Conservation (phyloP, 768 basidiomycete species). For the Infundibulicybe gibba region DNA sequence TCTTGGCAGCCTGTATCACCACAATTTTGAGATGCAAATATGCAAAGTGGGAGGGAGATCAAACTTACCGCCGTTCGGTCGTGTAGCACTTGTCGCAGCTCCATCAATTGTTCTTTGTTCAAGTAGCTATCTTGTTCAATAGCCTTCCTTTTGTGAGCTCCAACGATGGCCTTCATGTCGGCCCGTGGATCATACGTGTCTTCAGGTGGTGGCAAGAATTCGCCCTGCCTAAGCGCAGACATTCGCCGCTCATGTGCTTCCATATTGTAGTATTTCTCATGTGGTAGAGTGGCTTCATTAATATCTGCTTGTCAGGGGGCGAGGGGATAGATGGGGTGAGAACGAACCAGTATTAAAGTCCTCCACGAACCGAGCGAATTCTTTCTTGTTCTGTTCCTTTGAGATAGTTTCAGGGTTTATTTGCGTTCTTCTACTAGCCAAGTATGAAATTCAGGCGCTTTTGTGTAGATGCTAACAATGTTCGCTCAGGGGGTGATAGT, state of each 20-base stretch:
- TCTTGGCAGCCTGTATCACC: conserved; percentile 60
- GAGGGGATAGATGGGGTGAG: not conserved
- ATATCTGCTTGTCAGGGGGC: not conserved
- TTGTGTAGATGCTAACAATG: conserved; percentile 67
- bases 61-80: conserved; percentile 73
- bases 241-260: conserved; percentile 81
- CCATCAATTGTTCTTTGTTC: conserved; percentile 74
- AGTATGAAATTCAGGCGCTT: conserved; percentile 81
- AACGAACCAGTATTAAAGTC: conserved; percentile 76
- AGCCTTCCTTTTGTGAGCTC: conserved; percentile 64
- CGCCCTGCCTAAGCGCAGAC: conserved; percentile 81
- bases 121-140: conserved; percentile 74
- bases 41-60: not conserved
- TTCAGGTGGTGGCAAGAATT: conserved; percentile 67
- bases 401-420: conserved; percentile 89
- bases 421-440: conserved; percentile 93
- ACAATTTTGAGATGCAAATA: not conserved
- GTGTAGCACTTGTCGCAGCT: conserved; percentile 78
- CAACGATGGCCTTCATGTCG: conserved; percentile 76
- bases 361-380: conserved; percentile 79
- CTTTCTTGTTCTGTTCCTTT: conserved; percentile 83
- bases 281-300: conserved; percentile 76
- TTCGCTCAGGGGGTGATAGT: not conserved
- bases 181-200: conserved; percentile 80
- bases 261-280: conserved; percentile 96